Base-by-base conservation (phyloP, 352 stramenopile species). In the Globisporangium nodosum region DNA sequence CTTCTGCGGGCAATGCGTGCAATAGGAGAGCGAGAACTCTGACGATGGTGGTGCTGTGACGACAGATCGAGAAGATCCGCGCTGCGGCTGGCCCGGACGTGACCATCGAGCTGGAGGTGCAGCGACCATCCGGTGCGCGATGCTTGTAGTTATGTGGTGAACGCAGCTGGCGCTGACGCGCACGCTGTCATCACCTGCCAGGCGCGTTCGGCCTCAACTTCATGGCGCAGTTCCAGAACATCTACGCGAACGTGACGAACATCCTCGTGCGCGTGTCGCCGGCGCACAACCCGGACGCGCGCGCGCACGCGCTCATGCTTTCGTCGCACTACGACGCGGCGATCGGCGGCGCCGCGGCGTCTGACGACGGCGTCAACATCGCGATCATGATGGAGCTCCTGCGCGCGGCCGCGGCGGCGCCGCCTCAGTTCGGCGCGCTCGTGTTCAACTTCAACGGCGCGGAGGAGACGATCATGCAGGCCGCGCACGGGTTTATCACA, bases 381-480 rank as follows among this genome's bases (percentile, higher is more conserved):
- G 82, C 82, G 16, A 90, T 90, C 60, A 90, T 92, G 82, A 70
- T 92, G 50, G 82, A 92, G 33, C 45, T 90, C 27, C 58, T 92
- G 49, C 66, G 79, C 30, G 52, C 76, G 15, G 75, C 74, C 43
- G 64, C 80, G 18, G 53, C 70, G 7, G n/a, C 68, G 20, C 77
- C 78, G 30, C 79, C 78, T 0, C 60, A 61, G 50, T 63, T 85
- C 45, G 71, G 69, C 24, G 78, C 79, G 13, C 55, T 92, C 3
- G 68, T 92, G 16, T 92, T 92, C 68, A 92, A 88, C 49, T 92
- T 92, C 58, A 92, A 92, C 51, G 82, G 82, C 37, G 82, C 79
- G 0, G 79, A 92, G 56, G 82, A 92, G 54, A 92, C 82, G 15
- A 87, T 92, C 40, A 78, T 89, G 63, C 82, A 92, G 54, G 82